A percentile compares a stretch with the other conserved stretches of the same genome.
Conservation (phyloP, 2,329 filamentous ascomycete genomes). For the Fusarium sacchari region DNA sequence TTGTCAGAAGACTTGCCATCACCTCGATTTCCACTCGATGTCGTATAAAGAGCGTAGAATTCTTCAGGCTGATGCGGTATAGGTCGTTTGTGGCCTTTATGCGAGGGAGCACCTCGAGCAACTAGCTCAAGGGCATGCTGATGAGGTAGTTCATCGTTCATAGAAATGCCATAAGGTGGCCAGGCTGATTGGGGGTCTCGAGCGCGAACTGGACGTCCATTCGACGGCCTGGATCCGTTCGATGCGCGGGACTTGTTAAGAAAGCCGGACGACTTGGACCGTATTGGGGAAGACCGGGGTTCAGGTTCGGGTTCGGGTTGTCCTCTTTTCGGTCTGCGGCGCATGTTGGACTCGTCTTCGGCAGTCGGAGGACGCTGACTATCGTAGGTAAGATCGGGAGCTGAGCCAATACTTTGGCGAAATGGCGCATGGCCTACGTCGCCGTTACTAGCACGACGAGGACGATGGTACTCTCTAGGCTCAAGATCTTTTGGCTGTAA, state of each 20-base stretch:
- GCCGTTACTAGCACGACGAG: constrained; percentile 35
- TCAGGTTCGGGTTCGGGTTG: constrained; percentile 45
- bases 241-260: constrained; percentile 25
- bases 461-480: constrained; percentile 33
- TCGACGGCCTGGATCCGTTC: constrained; percentile 29
- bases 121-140: constrained; percentile 67
- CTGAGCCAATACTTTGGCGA: constrained; percentile 49
- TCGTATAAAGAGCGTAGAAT: constrained; percentile 67
- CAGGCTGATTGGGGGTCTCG: constrained; percentile 59
- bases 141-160: constrained; percentile 61
- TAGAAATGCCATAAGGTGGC: constrained; percentile 64
- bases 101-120: constrained; percentile 65
- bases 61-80: constrained; percentile 66
- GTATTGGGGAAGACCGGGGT: constrained; percentile 25
- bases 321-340: constrained; percentile 56
- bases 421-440: constrained; percentile 15
- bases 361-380: constrained; percentile 30
- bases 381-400: constrained; percentile 44
- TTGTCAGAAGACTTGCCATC: constrained; percentile 52
- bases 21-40: constrained; percentile 55
- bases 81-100: constrained; percentile 63
- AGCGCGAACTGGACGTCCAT: constrained; percentile 32
- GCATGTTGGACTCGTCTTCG: constrained; percentile 42
- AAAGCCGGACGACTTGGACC: constrained; percentile 26
- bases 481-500: constrained; percentile 29